Conservation (phyloP, 257 asterid species). For the Capsicum chinense region DNA sequence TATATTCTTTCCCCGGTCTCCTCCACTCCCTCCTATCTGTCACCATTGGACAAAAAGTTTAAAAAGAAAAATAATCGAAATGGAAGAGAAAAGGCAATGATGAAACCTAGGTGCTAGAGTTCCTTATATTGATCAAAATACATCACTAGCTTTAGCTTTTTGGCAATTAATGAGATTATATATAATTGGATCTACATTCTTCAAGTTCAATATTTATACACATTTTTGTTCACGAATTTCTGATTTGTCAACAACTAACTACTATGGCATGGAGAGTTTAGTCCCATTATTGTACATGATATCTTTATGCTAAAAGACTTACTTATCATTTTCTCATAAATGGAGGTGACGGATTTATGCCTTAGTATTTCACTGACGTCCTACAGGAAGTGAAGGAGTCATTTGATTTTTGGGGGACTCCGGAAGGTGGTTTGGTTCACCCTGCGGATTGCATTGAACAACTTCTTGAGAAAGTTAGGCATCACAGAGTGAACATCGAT, state of each 20-base stretch:
- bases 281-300: background rate
- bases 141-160: background rate
- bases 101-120: background rate
- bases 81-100: background rate
- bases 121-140: background rate
- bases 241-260: background rate
- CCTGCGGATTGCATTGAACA: conserved; percentile 41
- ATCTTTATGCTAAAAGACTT: conserved; percentile 10
- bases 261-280: background rate
- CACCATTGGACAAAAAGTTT: background rate
- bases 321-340: background rate
- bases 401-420: conserved; percentile 44
- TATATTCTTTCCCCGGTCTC: background rate
- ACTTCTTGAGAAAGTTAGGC: conserved; percentile 41
- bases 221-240: background rate
- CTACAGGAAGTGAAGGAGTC: conserved; percentile 40
- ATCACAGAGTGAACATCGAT: conserved; percentile 30
- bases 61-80: background rate
- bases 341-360: conserved; percentile 18
- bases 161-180: background rate
- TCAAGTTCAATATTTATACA: background rate
- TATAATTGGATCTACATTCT: background rate
- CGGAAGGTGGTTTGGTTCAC: conserved; percentile 39
- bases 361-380: background rate
- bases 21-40: background rate